Evolutionary conservation across 305 asterid genomes (phyloP).

Genomic region (Ilex paraguariensis): DNA sequence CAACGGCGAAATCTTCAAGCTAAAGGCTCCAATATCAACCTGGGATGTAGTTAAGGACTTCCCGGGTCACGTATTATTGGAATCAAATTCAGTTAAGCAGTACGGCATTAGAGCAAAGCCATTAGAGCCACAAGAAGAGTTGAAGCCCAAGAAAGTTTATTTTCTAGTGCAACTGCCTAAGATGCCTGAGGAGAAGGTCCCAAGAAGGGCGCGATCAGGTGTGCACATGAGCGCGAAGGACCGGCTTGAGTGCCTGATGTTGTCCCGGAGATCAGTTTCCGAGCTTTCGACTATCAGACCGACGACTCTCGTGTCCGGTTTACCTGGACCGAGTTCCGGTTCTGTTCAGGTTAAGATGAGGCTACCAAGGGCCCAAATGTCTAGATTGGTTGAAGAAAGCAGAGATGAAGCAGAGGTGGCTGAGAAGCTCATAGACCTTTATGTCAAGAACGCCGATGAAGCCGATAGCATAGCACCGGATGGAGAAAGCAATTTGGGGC

Average conservation of each 20-base stretch:
- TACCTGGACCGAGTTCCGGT: conserved; percentile 18
- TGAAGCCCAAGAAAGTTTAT: conserved; percentile 51
- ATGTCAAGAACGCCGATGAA: conserved; percentile 27
- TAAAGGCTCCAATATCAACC: conserved; percentile 41
- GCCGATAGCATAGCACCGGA: not conserved
- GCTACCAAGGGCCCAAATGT: conserved; percentile 35
- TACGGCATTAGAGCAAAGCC: conserved; percentile 56
- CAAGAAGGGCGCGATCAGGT: conserved; percentile 27
- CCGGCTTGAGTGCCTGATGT: conserved; percentile 24
- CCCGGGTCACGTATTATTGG: conserved; percentile 49
- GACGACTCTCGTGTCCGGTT: not conserved
- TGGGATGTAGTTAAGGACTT: conserved; percentile 48
- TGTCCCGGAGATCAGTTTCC: conserved; percentile 7
- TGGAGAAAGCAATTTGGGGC: not conserved
- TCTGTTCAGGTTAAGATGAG: conserved; percentile 45
- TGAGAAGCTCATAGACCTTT: conserved; percentile 40
- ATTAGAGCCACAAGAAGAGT: conserved; percentile 35
- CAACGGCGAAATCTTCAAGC: conserved; percentile 53
- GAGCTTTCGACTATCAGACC: conserved; percentile 4
- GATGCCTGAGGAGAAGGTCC: conserved; percentile 31
- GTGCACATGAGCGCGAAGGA: conserved; percentile 19
- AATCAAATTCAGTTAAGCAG: conserved; percentile 39
- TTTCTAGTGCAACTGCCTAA: conserved; percentile 59
- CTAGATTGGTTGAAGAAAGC: conserved; percentile 31
- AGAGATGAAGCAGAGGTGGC: conserved; percentile 34